Evolutionary conservation across 768 basidiomycete species (phyloP).

Genomic region (Termitomyces bulborhizus): DNA sequence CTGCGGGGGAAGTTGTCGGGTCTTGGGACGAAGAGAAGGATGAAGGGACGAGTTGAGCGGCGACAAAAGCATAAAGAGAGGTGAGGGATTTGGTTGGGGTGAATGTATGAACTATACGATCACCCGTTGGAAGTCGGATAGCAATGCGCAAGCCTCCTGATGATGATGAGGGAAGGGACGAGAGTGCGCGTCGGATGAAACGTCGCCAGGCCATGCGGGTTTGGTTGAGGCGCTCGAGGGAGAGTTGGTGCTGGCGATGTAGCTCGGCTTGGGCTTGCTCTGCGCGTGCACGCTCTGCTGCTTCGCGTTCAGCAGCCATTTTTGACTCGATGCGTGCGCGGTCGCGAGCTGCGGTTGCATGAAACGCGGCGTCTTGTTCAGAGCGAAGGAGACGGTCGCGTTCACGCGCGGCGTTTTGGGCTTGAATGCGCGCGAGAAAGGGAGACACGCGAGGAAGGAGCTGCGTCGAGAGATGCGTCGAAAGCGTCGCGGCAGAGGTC

Average conservation of each 20-base stretch:
- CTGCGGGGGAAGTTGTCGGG: constrained; percentile 35
- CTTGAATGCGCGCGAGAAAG: constrained; percentile 59
- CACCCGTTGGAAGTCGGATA: constrained; percentile 27
- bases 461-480: constrained; percentile 59
- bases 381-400: constrained; percentile 60
- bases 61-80: constrained; percentile 69
- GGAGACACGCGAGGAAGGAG: constrained; percentile 79
- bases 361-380: constrained; percentile 58
- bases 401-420: constrained; percentile 41
- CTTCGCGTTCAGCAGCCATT: constrained; percentile 35
- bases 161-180: neutral
- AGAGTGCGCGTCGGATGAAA: constrained; percentile 45
- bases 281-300: constrained; percentile 27
- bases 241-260: neutral
- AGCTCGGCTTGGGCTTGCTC: constrained; percentile 20
- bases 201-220: constrained; percentile 22
- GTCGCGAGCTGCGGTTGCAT: neutral
- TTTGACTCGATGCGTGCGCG: constrained; percentile 43
- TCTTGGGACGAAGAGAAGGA: constrained; percentile 31
- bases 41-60: constrained; percentile 47
- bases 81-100: constrained; percentile 43
- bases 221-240: neutral
- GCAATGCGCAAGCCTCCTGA: neutral
- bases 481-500: constrained; percentile 60
- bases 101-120: constrained; percentile 57